Base-by-base conservation (phyloP, 495 filamentous ascomycete genomes). In the Daldinia loculata region DNA sequence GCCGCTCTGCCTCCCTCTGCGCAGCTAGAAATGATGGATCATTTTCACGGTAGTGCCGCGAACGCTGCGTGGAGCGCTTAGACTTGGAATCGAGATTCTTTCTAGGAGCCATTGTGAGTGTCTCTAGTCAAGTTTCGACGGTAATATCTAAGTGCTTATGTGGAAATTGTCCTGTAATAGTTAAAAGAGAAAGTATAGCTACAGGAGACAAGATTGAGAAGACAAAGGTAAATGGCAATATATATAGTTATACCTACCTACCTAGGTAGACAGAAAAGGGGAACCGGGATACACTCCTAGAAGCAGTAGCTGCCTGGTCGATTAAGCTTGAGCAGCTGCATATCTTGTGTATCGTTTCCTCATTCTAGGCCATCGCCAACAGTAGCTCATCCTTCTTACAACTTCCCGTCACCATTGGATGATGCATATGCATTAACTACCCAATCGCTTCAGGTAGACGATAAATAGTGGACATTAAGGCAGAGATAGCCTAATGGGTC, bases 1-100 rank as follows among this genome's bases (percentile, higher is more conserved):
- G 76, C 6, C 74, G 56, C 53, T 78, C 69, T 22, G 69, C 69
- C 53, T 78, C 74, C 36, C 67, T 74, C 66, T 76, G 71, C 2
- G 69, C 68, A 32, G 74, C 74, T 14, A 73, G 41, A 38, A 65
- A 38, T 9, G 41, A 22, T 29, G 65, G 56, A 39, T 69, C 70
- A n/a, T 68, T 65, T 12, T 69, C 70, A 17, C 61, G 50, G 51
- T 41, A 34, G 22, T 50, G 38, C n/a, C 55, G 34, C 17, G 17
- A 4, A 29, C 43, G 4, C 17, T 30, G 69, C 29, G 45, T 14
- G 14, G 17, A 2, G 6, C 53, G 50, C 50, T 63, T 73, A 7
- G 50, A 15, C 43, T 39, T 39, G 15, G 30, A 24, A 17, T 36
- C 63, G 9, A 11, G 9, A 34, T 0, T 34, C 19, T 66, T 69